Base-by-base conservation (phyloP, 208 protist species). In the Crithidia sp. region DNA sequence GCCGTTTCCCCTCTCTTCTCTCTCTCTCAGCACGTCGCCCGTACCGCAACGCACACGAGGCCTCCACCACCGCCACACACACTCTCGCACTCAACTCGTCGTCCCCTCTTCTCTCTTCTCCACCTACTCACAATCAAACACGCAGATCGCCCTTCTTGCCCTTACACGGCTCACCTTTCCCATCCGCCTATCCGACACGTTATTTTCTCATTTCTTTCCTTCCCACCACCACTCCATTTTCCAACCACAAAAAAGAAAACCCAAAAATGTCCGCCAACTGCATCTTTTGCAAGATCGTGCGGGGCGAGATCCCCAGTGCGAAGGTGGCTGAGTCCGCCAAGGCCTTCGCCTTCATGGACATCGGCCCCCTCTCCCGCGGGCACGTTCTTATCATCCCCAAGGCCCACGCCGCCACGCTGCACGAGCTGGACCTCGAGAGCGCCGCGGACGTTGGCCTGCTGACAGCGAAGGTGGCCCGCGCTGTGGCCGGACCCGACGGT, bases 241-340 rank as follows among this genome's bases (percentile, higher is more conserved):
- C 17, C 37, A 70, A 37, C 0, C 37, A 28, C 44, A 43, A 28
- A 55, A 28, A 28, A 28, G 28, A 28, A 28, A 28, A 28, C 28
- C 1, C 40, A 39, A 52, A 19, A 1, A 87, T 86, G 82, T 47
- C 79, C 7, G 39, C 67, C 69, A 75, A 52, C 49, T 97, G 93
- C 72, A 88, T 97, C 60, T 97, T 97, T 78, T 97, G 93, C 79
- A 93, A 86, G 58, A 95, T 97, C 71, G 74, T 96, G 14, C 76
- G 83, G 7, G 93, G 93, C 13, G 53, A 69, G 16, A 95, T 95
- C 28, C 93, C 93, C 8, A 95, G 88, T 77, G 86, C 92, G 76
- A 95, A 95, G 73, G 86, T 97, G 13, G 86, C 85, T 7, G 93
- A 97, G 82, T 93, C 86, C 39, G 64, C 83, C 39, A 93, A 84